Percentiles rank a stretch among this genome's conserved stretches.
These are phyloP conservation scores for Fagopyrum esculentum DNA, from an alignment of 148 eudicot genomes.

Conservation along the genomic window DNA sequence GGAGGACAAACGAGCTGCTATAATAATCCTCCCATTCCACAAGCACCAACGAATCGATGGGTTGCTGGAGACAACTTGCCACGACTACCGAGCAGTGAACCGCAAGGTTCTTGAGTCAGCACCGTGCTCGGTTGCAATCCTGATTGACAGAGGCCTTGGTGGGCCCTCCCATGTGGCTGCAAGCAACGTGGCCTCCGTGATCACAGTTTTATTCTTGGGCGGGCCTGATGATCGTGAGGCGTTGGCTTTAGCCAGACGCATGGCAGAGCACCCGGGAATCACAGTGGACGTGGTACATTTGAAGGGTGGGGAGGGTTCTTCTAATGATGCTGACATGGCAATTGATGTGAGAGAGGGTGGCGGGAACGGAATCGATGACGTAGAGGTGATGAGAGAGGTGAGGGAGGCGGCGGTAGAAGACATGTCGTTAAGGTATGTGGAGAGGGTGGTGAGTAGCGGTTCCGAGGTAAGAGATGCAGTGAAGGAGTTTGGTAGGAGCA, in stretches of 20 bases:
- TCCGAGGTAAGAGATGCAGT: conserved; percentile 29
- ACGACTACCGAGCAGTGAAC: conserved; percentile 48
- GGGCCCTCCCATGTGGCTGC: conserved; percentile 66
- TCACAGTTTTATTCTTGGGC: conserved; percentile 52
- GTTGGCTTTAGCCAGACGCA: conserved; percentile 53
- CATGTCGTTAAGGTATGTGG: conserved; percentile 49
- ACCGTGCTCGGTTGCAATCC: conserved; percentile 60
- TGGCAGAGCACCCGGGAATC: conserved; percentile 83
- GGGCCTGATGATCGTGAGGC: conserved; percentile 84
- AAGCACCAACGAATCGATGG: conserved; percentile 70
- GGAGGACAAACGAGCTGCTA: conserved; percentile 46
- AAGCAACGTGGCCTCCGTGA: conserved; percentile 53
- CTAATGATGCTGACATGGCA: background rate
- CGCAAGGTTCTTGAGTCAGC: conserved; percentile 48
- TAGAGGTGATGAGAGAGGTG: conserved; percentile 23
- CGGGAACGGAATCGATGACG: conserved; percentile 22
- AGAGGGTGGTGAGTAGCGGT: conserved; percentile 30
- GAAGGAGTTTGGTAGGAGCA: conserved; percentile 31
- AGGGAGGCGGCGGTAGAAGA: conserved; percentile 22
- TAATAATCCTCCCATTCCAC: conserved; percentile 68
- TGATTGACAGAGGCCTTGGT: conserved; percentile 75
- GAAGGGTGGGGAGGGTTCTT: background rate
- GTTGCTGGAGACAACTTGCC: conserved; percentile 53
- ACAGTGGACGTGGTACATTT: conserved; percentile 35
- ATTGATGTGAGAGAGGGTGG: background rate